Conservation (phyloP, 495 filamentous ascomycete species). For the Neurospora sp. region DNA sequence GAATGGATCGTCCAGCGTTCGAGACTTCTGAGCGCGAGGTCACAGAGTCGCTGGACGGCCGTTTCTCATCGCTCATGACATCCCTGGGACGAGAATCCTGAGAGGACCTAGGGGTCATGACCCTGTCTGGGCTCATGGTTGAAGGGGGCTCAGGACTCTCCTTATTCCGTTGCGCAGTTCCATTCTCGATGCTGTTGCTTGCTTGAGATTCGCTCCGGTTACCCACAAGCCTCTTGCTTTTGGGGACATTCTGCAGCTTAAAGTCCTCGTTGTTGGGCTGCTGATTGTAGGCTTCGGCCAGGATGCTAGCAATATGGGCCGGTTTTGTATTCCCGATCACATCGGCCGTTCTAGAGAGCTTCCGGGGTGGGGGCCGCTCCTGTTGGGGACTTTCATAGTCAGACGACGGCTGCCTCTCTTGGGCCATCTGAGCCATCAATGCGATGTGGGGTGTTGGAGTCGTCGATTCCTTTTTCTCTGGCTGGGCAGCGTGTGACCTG, state of each 20-base stretch:
- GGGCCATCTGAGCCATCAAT: conserved; percentile 88
- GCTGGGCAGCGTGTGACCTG: conserved; percentile 14
- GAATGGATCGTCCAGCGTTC: conserved; percentile 28
- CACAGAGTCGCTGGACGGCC: conserved; percentile 32
- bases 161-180: conserved; percentile 20
- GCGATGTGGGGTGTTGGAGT: conserved; percentile 75
- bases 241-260: conserved; percentile 66
- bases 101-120: conserved; percentile 36
- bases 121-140: conserved; percentile 30
- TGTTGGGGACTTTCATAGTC: conserved; percentile 38
- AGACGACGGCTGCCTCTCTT: conserved; percentile 53
- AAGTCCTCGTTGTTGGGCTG: conserved; percentile 45
- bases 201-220: conserved; percentile 59
- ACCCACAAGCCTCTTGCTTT: conserved; percentile 48
- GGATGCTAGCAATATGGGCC: neutral
- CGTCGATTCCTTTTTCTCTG: conserved; percentile 32
- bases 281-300: neutral
- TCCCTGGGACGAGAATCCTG: conserved; percentile 39
- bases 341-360: conserved; percentile 34
- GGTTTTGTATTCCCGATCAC: conserved; percentile 26
- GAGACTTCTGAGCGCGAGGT: conserved; percentile 13
- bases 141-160: conserved; percentile 13
- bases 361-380: conserved; percentile 27
- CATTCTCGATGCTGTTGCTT: conserved; percentile 19
- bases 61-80: conserved; percentile 26